phyloP scores from a whole-genome alignment of 2,329 filamentous ascomycete genomes.

The Nemania diffusa region DNA sequence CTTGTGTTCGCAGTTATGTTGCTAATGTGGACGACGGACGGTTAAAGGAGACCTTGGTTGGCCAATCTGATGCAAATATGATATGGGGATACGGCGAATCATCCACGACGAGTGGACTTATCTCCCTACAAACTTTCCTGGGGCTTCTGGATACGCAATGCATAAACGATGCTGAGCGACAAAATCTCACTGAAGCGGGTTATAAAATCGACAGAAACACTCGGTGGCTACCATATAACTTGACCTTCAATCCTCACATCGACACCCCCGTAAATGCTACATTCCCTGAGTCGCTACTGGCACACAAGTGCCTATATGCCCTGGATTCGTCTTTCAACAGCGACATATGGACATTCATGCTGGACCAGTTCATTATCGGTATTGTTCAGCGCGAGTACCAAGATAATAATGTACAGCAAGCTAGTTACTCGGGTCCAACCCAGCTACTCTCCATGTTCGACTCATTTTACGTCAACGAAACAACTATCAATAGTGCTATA shows the following conservation, averaged over 20 bases:
- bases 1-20: constrained; percentile 17
- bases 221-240: constrained; percentile 20
- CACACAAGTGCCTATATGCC: constrained; percentile 12
- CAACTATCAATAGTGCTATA: not conserved
- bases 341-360: constrained; percentile 14
- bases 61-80: constrained; percentile 11
- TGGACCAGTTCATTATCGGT: constrained; percentile 14
- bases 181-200: constrained; percentile 7
- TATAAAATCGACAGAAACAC: not conserved
- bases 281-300: constrained; percentile 16
- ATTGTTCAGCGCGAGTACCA: constrained; percentile 11
- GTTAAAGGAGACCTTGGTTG: constrained; percentile 1
- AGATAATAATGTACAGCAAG: not conserved
- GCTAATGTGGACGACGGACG: constrained; percentile 13
- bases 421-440: constrained; percentile 5
- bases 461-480: constrained; percentile 3
- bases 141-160: constrained; percentile 6
- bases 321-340: constrained; percentile 1
- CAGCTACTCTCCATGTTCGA: constrained; percentile 22
- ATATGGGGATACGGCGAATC: constrained; percentile 20
- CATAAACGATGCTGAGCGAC: not conserved
- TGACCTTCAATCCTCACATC: constrained; percentile 8
- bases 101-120: not conserved
- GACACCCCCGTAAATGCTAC: not conserved
- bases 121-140: constrained; percentile 1